phyloP scores from a whole-genome alignment of 345 rosid species.

The Syzygium aqueum region DNA sequence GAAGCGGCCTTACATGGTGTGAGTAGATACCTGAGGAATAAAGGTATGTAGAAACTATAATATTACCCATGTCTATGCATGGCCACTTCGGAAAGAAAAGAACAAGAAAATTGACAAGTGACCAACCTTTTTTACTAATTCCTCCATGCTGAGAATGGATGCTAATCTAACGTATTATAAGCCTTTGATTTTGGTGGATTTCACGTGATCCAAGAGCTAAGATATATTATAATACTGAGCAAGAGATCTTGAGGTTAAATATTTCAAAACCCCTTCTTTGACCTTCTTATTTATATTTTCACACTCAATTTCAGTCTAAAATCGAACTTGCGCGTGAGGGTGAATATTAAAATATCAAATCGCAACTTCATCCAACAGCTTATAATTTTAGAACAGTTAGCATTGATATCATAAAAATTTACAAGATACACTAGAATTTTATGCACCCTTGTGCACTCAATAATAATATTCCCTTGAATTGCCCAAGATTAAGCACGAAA shows the following conservation, averaged over 20 bases:
- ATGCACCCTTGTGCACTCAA: background rate
- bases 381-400: fast-evolving
- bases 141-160: background rate
- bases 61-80: background rate
- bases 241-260: background rate
- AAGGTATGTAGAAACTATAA: background rate
- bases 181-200: background rate
- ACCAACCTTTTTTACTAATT: background rate
- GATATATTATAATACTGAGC: too few relatives aligned
- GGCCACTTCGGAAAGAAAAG: background rate
- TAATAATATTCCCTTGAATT: background rate
- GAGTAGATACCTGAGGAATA: background rate
- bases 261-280: background rate
- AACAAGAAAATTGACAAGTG: background rate
- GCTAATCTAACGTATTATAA: background rate
- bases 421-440: fast-evolving
- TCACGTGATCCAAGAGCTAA: background rate
- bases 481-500: background rate
- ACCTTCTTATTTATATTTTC: background rate
- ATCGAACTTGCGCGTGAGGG: fast-evolving
- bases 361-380: background rate
- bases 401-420: fast-evolving
- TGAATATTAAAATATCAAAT: background rate
- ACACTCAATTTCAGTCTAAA: background rate
- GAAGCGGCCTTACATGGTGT: background rate